phyloP scores from a whole-genome alignment of 176 grass and related monocot genomes.

The Sorghum bicolor region DNA sequence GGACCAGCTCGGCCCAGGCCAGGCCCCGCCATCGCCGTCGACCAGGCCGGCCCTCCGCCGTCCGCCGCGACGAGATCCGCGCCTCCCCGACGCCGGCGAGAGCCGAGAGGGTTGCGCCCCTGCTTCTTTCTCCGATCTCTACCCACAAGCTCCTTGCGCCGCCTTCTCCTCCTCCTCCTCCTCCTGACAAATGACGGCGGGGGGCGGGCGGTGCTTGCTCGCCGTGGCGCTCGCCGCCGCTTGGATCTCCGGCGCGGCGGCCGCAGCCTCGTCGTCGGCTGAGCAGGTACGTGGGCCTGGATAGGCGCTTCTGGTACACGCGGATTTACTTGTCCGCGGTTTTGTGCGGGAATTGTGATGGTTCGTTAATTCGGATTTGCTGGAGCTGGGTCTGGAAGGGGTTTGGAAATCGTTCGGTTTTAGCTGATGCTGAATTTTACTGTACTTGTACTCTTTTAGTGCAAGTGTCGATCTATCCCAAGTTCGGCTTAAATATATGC shows the following conservation, averaged over 20 bases:
- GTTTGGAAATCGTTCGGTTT: neutral
- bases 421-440: neutral
- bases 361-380: neutral
- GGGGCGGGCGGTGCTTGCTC: neutral
- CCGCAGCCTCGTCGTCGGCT: neutral
- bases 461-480: neutral
- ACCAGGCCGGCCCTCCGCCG: neutral
- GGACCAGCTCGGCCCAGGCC: neutral
- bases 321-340: neutral
- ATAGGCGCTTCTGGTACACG: neutral
- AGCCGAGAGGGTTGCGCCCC: neutral
- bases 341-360: neutral
- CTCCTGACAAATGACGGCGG: neutral
- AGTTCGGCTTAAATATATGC: neutral
- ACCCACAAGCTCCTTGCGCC: neutral
- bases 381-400: neutral
- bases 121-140: neutral
- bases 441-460: neutral
- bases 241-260: slow-evolving; percentile 3
- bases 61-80: neutral
- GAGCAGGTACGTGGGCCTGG: slow-evolving; percentile 3
- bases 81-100: neutral
- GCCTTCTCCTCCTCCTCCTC: neutral
- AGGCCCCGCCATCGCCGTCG: neutral
- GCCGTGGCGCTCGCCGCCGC: slow-evolving; percentile 10